Base-by-base conservation (phyloP, 1,284 basidiomycete species). In the Singerocomus rubriflavus region DNA sequence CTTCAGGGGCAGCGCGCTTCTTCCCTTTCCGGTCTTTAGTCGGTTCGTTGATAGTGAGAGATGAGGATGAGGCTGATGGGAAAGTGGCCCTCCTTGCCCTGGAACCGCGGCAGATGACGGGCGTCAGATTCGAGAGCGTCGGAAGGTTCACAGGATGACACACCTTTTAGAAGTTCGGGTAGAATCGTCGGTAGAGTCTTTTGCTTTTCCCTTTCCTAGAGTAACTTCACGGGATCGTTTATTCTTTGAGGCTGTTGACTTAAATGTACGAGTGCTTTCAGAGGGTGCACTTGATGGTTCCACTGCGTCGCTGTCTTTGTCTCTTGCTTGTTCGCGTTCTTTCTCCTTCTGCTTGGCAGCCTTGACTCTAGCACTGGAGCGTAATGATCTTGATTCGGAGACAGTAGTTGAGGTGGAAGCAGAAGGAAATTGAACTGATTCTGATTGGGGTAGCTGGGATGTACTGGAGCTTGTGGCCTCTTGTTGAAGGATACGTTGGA, bases 1-100 rank as follows among this genome's bases (percentile, higher is more conserved):
- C 70, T 71, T 89, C 87, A 43, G 86, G 84, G 25, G 74, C 78
- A 39, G 88, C 88, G 60, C 88, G 88, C 73, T 91, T 91, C 81
- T 91, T 91, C 56, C 88, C 88, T 72, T 91, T 91, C 57, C 71
- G 67, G 70, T 90, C 87, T 63, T 78, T 78, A 2, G 72, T 56
- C 36, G 84, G 79, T 74, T 90, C 88, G 81, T 82, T 84, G 71
- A 90, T 90, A 51, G 79, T 82, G 46, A 88, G 72, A 51, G 80
- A 66, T 56, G 73, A 63, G 35, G 69, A 53, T 60, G 74, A 56
- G 54, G 71, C 51, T 39, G 71, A 61, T 62, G 81, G 71, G 58
- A 76, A 68, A 50, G 78, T 76, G 53, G 76, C 73, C 65, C 81
- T 80, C 61, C 82, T 81, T 57, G 78, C 72, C 68, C 84, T 88